Evolutionary conservation across 768 basidiomycete genomes (phyloP).

Genomic region (Vararia minispora): DNA sequence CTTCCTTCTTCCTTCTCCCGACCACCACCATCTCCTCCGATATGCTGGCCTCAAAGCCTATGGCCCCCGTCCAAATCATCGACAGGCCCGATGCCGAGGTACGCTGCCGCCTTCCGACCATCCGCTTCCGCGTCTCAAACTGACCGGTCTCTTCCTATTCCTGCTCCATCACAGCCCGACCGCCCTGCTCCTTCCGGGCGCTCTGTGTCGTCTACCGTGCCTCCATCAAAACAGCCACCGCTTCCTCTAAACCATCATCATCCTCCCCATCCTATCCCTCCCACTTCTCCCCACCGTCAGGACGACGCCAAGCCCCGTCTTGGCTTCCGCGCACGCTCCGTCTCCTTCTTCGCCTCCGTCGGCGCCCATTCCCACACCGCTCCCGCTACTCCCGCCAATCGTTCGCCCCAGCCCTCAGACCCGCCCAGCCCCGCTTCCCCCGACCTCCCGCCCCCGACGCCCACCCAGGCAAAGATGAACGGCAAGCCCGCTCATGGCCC

Average conservation of each 20-base stretch:
- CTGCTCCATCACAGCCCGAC: neutral
- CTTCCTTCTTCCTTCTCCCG: conserved; percentile 11
- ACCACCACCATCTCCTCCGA: conserved; percentile 1
- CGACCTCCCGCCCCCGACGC: conserved; percentile 7
- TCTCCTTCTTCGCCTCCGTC: conserved; percentile 16
- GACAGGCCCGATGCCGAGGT: conserved; percentile 14
- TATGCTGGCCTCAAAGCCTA: conserved; percentile 30
- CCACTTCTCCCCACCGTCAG: conserved; percentile 14
- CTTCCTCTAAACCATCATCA: conserved; percentile 18
- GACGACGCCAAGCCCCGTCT: conserved; percentile 14
- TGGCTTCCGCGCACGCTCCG: conserved; percentile 13
- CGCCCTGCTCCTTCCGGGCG: conserved; percentile 9
- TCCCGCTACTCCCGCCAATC: conserved; percentile 8
- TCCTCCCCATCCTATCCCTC: conserved; percentile 18
- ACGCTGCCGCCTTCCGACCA: too few relatives aligned
- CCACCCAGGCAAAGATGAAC: conserved; percentile 12
- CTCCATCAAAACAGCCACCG: conserved; percentile 1
- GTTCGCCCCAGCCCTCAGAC: conserved; percentile 7
- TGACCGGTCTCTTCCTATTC: neutral
- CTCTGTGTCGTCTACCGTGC: conserved; percentile 8
- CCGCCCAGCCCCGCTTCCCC: conserved; percentile 10
- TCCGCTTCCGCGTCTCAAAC: conserved; percentile 8
- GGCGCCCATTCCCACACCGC: conserved; percentile 13
- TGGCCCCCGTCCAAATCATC: conserved; percentile 14
- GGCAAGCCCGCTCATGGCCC: conserved; percentile 48